Conservation (phyloP, 768 basidiomycete genomes). For the Boletus pseudo-olivaceus region DNA sequence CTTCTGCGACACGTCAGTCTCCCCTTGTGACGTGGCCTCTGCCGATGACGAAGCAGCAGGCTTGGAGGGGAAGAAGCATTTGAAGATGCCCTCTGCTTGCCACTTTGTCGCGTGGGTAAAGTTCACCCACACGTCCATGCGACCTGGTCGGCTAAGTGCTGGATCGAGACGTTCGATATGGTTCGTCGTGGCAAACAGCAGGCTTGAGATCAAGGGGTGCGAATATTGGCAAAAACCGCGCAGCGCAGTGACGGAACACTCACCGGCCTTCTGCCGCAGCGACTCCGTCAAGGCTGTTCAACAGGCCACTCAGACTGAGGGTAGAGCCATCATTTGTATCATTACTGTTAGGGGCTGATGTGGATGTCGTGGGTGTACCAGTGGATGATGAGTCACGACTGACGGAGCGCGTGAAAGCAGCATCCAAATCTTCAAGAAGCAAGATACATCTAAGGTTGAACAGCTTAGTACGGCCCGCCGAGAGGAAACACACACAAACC, state of each 20-base stretch:
- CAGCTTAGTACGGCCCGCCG: constrained; percentile 12
- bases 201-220: constrained; percentile 37
- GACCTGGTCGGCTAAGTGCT: constrained; percentile 82
- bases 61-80: constrained; percentile 85
- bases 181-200: constrained; percentile 91
- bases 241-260: constrained; percentile 28
- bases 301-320: constrained; percentile 76
- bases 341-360: constrained; percentile 39
- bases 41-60: constrained; percentile 14
- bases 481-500: constrained; percentile 12
- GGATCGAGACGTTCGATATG: constrained; percentile 92
- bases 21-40: constrained; percentile 14
- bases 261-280: constrained; percentile 85
- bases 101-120: constrained; percentile 89
- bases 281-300: constrained; percentile 85
- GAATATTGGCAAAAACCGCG: constrained; percentile 17
- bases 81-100: constrained; percentile 92
- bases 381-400: constrained; percentile 80
- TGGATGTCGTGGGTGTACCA: constrained; percentile 56
- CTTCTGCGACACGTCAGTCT: constrained; percentile 53
- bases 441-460: constrained; percentile 67
- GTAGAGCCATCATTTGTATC: constrained; percentile 74
- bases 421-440: constrained; percentile 91
- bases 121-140: constrained; percentile 92
- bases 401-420: constrained; percentile 85